Evolutionary conservation across 2,329 filamentous ascomycete genomes (phyloP).

Genomic region (Pyrenophora seminiperda): DNA sequence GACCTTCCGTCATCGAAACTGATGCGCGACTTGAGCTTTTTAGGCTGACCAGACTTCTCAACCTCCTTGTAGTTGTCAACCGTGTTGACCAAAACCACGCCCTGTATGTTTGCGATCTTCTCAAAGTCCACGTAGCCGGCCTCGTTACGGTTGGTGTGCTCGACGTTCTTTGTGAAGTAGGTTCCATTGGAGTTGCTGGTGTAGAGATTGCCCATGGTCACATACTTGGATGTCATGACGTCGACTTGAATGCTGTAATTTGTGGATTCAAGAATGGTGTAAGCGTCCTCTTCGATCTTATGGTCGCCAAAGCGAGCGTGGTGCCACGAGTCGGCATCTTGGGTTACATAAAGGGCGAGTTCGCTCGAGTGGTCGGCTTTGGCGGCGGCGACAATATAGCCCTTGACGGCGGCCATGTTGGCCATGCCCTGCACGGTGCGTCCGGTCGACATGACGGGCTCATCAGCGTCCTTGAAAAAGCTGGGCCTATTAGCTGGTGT

Average conservation of each 20-base stretch:
- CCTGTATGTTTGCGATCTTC: conserved; percentile 88
- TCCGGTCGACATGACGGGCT: conserved; percentile 76
- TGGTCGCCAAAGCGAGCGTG: conserved; percentile 87
- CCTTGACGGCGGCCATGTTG: conserved; percentile 82
- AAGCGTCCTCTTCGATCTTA: conserved; percentile 81
- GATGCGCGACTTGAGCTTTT: conserved; percentile 79
- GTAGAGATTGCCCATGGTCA: conserved; percentile 83
- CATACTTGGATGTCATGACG: conserved; percentile 72
- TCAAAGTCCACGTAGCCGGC: conserved; percentile 89
- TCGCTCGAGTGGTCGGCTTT: conserved; percentile 81
- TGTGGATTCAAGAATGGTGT: conserved; percentile 93
- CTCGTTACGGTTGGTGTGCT: conserved; percentile 85
- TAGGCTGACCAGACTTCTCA: conserved; percentile 57
- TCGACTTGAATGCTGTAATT: conserved; percentile 98
- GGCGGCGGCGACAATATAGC: conserved; percentile 82
- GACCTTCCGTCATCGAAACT: conserved; percentile 95
- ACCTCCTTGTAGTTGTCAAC: conserved; percentile 86
- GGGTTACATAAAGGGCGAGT: conserved; percentile 87
- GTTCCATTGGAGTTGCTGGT: conserved; percentile 98
- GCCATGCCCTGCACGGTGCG: conserved; percentile 79
- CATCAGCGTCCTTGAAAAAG: conserved; percentile 72
- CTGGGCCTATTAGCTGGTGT: conserved; percentile 28
- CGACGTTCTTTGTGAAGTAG: conserved; percentile 89
- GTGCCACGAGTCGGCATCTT: conserved; percentile 86
- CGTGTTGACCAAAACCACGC: conserved; percentile 86